A percentile compares a stretch with the other conserved stretches of the same genome.
These are phyloP conservation scores for Thielaviopsis cerberus DNA, from an alignment of 2,329 filamentous ascomycete genomes.

Conservation along the genomic window DNA sequence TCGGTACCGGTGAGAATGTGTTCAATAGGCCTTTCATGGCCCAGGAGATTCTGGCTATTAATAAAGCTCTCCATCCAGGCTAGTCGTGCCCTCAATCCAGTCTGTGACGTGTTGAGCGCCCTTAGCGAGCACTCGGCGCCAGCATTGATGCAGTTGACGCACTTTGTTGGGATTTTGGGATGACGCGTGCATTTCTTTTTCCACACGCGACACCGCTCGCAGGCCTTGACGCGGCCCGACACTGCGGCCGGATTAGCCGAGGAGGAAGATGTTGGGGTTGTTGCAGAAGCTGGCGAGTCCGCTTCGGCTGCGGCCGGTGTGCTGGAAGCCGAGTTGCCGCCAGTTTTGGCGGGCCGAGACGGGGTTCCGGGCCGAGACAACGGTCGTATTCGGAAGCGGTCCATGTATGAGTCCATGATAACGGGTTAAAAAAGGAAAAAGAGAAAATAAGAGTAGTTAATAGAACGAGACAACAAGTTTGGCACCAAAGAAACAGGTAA, in stretches of 20 bases:
- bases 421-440: no score
- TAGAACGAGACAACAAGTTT: no score
- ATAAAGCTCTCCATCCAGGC: slow-evolving; percentile 6
- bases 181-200: slow-evolving; percentile 7
- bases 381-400: slow-evolving; percentile 7
- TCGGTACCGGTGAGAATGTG: slow-evolving; percentile 5
- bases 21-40: slow-evolving; percentile 3
- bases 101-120: slow-evolving; percentile 4
- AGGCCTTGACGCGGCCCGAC: slow-evolving; percentile 4
- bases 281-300: neutral
- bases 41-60: neutral
- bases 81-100: neutral
- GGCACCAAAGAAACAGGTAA: no score
- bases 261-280: neutral
- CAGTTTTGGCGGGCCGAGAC: neutral
- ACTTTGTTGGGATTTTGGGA: slow-evolving; percentile 5
- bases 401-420: slow-evolving; percentile 7
- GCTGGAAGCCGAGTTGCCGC: neutral
- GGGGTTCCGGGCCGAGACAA: slow-evolving; percentile 5
- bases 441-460: no score
- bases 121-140: slow-evolving; percentile 7
- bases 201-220: slow-evolving; percentile 7
- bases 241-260: neutral
- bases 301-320: neutral
- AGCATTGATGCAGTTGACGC: slow-evolving; percentile 7